Evolutionary conservation across 441 rosid genomes (phyloP).

Genomic region (Cnidoscolus chayamansa): DNA sequence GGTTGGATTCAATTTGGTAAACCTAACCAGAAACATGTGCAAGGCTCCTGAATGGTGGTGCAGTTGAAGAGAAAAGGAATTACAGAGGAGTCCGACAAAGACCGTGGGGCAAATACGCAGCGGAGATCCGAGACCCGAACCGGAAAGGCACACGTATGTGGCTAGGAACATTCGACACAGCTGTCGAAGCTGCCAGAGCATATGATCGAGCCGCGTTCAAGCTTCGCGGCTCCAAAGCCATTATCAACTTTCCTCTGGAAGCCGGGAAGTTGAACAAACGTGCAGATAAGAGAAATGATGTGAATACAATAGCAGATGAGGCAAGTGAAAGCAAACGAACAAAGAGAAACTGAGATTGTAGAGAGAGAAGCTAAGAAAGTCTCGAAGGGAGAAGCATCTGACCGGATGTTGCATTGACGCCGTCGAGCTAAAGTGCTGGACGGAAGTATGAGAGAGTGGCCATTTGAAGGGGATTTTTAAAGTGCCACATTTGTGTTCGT

Average conservation of each 20-base stretch:
- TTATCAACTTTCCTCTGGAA: conserved; percentile 78
- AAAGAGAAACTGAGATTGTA: conserved; percentile 28
- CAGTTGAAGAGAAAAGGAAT: conserved; percentile 37
- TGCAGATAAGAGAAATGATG: conserved; percentile 9
- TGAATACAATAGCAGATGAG: too few species aligned
- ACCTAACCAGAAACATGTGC: neutral
- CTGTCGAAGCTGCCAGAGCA: conserved; percentile 79
- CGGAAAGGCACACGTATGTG: conserved; percentile 66
- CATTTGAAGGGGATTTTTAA: conserved; percentile 30
- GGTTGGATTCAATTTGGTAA: conserved; percentile 46
- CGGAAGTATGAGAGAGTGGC: conserved; percentile 4
- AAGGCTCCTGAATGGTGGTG: neutral
- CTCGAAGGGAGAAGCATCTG: too few species aligned
- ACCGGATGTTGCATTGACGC: too few species aligned
- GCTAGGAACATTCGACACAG: conserved; percentile 85
- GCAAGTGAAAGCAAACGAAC: conserved; percentile 42
- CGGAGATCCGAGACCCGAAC: conserved; percentile 89
- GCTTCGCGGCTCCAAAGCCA: conserved; percentile 80
- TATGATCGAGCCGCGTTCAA: conserved; percentile 79
- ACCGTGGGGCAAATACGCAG: conserved; percentile 98
- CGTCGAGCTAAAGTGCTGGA: too few species aligned
- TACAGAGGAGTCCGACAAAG: conserved; percentile 85
- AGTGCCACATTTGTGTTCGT: conserved; percentile 23
- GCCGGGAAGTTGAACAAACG: conserved; percentile 36
- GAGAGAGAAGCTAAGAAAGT: conserved; percentile 21